Conservation (phyloP, 768 basidiomycete genomes). For the Ephemerocybe angulata region DNA sequence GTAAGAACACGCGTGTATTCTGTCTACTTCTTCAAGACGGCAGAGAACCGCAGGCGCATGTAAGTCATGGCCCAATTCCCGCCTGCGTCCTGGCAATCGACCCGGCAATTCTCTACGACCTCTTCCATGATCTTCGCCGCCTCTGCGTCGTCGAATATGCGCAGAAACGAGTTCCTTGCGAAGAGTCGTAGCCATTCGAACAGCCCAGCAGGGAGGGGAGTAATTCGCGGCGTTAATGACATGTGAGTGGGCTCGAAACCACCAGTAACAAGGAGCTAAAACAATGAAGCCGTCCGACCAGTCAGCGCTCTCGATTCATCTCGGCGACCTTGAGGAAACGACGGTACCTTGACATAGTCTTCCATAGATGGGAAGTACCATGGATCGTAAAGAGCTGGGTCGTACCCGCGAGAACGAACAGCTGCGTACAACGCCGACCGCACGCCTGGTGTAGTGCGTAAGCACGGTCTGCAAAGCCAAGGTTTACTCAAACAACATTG, state of each 20-base stretch:
- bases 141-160: slow-evolving; percentile 46
- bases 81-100: slow-evolving; percentile 54
- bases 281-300: too few species aligned
- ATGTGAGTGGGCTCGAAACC: slow-evolving; percentile 58
- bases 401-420: slow-evolving; percentile 47
- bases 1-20: background rate
- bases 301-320: background rate
- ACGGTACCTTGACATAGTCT: slow-evolving; percentile 56
- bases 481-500: background rate
- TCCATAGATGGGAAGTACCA: slow-evolving; percentile 81
- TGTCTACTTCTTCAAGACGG: slow-evolving; percentile 25
- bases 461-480: too few species aligned
- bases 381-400: slow-evolving; percentile 64
- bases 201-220: slow-evolving; percentile 48
- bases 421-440: slow-evolving; percentile 54
- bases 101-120: slow-evolving; percentile 50
- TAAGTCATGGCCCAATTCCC: slow-evolving; percentile 75
- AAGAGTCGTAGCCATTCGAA: slow-evolving; percentile 70
- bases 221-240: slow-evolving; percentile 52
- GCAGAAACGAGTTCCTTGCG: slow-evolving; percentile 56
- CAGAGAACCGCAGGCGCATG: slow-evolving; percentile 61
- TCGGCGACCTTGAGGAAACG: slow-evolving; percentile 8
- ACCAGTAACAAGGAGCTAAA: slow-evolving; percentile 50
- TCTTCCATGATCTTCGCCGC: slow-evolving; percentile 59
- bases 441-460: too few species aligned